Conservation (phyloP, 1,284 basidiomycete genomes). For the Leccinum pachyderme region DNA sequence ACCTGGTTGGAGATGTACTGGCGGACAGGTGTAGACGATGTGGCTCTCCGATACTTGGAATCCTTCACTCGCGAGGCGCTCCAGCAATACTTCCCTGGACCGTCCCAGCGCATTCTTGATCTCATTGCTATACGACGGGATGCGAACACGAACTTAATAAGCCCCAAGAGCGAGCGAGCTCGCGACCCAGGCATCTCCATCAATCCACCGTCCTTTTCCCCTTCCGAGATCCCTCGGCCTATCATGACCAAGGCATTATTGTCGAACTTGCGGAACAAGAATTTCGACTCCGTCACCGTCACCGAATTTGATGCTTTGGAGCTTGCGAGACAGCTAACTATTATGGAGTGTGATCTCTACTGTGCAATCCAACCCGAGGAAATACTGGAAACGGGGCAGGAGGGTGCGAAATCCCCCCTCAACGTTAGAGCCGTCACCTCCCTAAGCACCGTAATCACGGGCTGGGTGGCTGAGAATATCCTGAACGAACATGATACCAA, state of each 20-base stretch:
- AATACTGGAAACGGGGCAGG: conserved; percentile 77
- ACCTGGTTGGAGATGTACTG: conserved; percentile 92
- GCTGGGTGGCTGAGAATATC: conserved; percentile 95
- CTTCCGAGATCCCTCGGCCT: conserved; percentile 73
- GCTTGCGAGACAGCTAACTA: conserved; percentile 91
- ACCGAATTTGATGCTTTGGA: conserved; percentile 95
- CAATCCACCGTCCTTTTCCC: conserved; percentile 54
- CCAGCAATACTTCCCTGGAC: conserved; percentile 60
- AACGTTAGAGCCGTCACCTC: conserved; percentile 85
- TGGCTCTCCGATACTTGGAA: conserved; percentile 56
- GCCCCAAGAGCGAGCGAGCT: conserved; percentile 57
- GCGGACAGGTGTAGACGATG: conserved; percentile 67
- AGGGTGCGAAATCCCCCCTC: conserved; percentile 60
- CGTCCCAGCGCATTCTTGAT: conserved; percentile 73
- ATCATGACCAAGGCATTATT: conserved; percentile 84
- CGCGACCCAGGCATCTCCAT: conserved; percentile 69
- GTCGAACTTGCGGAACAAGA: conserved; percentile 55
- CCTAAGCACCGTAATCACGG: conserved; percentile 89
- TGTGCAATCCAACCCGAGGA: conserved; percentile 86
- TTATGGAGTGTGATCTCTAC: conserved; percentile 90
- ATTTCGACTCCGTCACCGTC: conserved; percentile 61
- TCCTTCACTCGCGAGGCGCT: conserved; percentile 66
- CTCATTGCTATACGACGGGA: conserved; percentile 58
- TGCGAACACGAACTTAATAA: conserved; percentile 43
- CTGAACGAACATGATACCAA: conserved; percentile 87